Base-by-base conservation (phyloP, 2,329 filamentous ascomycete genomes). In the Incumbomyces lentus region DNA sequence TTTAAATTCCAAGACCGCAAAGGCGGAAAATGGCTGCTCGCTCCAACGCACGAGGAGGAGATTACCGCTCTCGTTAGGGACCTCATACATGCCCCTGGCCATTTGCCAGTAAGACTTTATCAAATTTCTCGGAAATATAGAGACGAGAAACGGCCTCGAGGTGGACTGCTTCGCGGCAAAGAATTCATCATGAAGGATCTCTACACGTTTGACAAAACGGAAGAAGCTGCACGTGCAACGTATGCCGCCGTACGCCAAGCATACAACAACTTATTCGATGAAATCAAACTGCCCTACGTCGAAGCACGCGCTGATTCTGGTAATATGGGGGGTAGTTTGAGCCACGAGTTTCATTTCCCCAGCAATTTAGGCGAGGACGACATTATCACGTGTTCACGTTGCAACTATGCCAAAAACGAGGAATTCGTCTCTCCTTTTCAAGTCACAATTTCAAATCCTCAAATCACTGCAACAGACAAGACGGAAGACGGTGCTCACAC, bases 101-200 rank as follows among this genome's bases (percentile, higher is more conserved):
- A 86, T 37, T 71, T 96, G 7, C 92, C 92, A 0, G 63, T 96
- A 18, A 78, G 88, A 36, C 68, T 98, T 0, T 98, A 96, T 59
- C 92, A 98, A 62, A 92, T 92, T 40, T 82, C 84, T 85, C 62
- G 90, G 39, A 98, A 98, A 64, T 98, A 96, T 60, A 80, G 92
- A 40, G 92, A 98, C 67, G 92, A 98, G 65, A 76, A 83, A 47
- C 77, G 92, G 19, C 92, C 92, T 16, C 78, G 92, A 29, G 86
- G 94, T 57, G 92, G 92, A 11, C 72, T 98, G 1, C 71, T 98
- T 7, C 81, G 92, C 8, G 84, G 86, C 1, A 81, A 88, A 51
- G 92, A 98, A 60, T 98, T 98, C 58, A 68, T 87, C 56, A 98
- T 98, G 92, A 98, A 98, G 65, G 92, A 98, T 63, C 75, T 98